phyloP scores from a whole-genome alignment of 1,284 basidiomycete genomes.

The Cryptococcus wingfieldii region DNA sequence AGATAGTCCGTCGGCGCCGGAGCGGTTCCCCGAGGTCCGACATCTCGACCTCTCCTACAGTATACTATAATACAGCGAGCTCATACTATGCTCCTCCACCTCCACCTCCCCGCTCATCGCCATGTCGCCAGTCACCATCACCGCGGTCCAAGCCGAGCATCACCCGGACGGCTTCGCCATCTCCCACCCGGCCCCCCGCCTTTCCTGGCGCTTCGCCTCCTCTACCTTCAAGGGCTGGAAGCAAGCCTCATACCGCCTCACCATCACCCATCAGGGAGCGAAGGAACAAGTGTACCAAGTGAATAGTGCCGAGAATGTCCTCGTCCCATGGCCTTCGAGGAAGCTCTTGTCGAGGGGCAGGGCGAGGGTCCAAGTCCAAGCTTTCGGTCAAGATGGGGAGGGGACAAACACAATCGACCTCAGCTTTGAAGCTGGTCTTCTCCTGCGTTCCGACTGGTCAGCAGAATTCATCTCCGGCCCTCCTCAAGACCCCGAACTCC shows the following conservation, averaged over 20 bases:
- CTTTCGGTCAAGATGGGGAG: constrained; percentile 11
- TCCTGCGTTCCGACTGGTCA: constrained; percentile 25
- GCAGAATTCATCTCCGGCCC: constrained; percentile 20
- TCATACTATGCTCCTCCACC: too few relatives aligned
- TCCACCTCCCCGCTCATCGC: not conserved
- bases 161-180: constrained; percentile 25
- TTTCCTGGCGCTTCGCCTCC: constrained; percentile 33
- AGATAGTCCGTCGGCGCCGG: too few relatives aligned
- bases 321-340: constrained; percentile 34
- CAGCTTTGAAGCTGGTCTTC: constrained; percentile 24
- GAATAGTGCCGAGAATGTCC: constrained; percentile 14
- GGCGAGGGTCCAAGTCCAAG: constrained; percentile 18
- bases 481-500: constrained; percentile 8
- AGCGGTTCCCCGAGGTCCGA: too few relatives aligned
- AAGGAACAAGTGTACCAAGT: constrained; percentile 17
- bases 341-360: constrained; percentile 22
- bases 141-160: constrained; percentile 25
- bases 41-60: too few relatives aligned
- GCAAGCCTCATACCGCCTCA: constrained; percentile 31
- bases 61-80: too few relatives aligned
- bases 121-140: constrained; percentile 17
- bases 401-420: constrained; percentile 12
- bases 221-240: constrained; percentile 22
- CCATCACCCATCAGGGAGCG: constrained; percentile 7
- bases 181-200: constrained; percentile 17